Conservation (phyloP, 768 basidiomycete species). For the Cubamyces lactineus region DNA sequence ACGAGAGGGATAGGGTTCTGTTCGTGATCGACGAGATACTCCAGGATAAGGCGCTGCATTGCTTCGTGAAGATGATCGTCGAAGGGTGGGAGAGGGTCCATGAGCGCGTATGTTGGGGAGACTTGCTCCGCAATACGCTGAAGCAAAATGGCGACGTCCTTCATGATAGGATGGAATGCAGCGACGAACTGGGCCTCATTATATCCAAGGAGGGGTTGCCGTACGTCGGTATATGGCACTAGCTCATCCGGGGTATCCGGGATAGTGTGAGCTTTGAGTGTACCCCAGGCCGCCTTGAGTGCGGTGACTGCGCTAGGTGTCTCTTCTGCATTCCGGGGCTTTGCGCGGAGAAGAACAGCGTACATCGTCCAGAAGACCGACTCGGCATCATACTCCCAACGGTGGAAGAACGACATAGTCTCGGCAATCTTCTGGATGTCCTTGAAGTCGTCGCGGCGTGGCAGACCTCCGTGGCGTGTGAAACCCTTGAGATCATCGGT, state of each 20-base stretch:
- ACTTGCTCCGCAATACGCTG: background rate
- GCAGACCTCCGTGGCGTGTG: background rate
- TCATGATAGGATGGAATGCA: background rate
- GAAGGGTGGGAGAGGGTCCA: background rate
- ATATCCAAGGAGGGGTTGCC: too few species aligned
- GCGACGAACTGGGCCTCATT: too few species aligned
- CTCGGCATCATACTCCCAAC: constrained; percentile 16
- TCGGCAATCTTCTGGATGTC: too few species aligned
- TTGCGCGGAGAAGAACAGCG: background rate
- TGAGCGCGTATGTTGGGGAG: background rate
- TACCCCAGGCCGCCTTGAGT: too few species aligned
- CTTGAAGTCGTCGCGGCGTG: too few species aligned
- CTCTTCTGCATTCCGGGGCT: too few species aligned
- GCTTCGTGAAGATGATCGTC: too few species aligned
- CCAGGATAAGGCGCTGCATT: background rate
- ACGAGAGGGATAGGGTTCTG: background rate
- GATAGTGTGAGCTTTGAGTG: too few species aligned
- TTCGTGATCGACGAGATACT: constrained; percentile 6
- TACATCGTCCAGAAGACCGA: constrained; percentile 16
- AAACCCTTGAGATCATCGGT: background rate
- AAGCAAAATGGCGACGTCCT: background rate
- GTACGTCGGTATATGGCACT: too few species aligned
- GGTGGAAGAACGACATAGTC: constrained; percentile 3
- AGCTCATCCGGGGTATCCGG: too few species aligned
- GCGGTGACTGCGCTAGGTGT: too few species aligned